phyloP scores from a whole-genome alignment of 1,284 basidiomycete species.

The Trichosporon asahii region DNA sequence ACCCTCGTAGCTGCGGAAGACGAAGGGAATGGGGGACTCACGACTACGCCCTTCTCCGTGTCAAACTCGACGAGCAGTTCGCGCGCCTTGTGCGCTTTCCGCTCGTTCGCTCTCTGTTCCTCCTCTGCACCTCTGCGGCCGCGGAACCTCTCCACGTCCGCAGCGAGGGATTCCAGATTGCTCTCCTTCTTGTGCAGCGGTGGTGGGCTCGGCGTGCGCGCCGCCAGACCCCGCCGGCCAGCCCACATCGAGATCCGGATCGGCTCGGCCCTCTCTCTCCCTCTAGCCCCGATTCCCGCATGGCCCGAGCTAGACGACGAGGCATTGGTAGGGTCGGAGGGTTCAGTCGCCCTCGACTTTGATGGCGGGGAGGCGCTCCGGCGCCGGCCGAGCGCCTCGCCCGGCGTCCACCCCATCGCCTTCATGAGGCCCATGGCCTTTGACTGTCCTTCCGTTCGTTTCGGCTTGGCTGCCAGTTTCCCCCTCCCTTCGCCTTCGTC shows the following conservation, averaged over 20 bases:
- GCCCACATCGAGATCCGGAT: constrained; percentile 50
- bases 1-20: neutral
- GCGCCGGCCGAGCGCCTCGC: constrained; percentile 44
- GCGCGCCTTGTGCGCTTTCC: constrained; percentile 39
- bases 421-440: constrained; percentile 51
- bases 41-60: constrained; percentile 38
- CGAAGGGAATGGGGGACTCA: constrained; percentile 26
- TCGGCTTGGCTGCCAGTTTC: neutral
- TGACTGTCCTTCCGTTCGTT: constrained; percentile 22
- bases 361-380: constrained; percentile 20
- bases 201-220: constrained; percentile 41
- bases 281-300: constrained; percentile 7
- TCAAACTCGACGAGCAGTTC: constrained; percentile 40
- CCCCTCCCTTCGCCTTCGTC: neutral
- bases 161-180: constrained; percentile 34
- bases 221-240: constrained; percentile 37
- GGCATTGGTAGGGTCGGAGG: constrained; percentile 13
- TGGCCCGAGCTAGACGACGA: too few relatives aligned
- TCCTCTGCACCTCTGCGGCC: constrained; percentile 36
- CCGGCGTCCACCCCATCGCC: constrained; percentile 53
- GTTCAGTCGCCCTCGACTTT: neutral
- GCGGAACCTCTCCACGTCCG: constrained; percentile 42
- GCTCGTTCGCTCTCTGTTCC: constrained; percentile 35
- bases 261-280: constrained; percentile 36
- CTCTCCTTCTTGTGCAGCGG: constrained; percentile 27